Evolutionary conservation across 2,329 filamentous ascomycete genomes (phyloP).

Genomic region (Echinosphaeria canescens): DNA sequence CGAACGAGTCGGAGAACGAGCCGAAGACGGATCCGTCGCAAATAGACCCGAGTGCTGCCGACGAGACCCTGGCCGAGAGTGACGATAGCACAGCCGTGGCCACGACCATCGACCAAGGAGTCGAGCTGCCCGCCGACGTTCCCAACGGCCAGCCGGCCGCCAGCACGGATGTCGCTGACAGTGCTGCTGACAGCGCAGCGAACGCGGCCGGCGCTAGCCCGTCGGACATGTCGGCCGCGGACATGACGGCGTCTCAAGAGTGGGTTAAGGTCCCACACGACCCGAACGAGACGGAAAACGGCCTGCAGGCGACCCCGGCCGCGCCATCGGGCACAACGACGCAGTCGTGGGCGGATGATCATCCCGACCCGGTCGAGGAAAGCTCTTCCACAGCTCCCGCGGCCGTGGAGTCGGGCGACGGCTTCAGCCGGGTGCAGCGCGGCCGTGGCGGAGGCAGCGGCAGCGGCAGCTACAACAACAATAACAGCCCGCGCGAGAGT

Average conservation of each 20-base stretch:
- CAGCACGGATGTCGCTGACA: slow-evolving; percentile 24
- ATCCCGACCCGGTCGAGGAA: slow-evolving; percentile 28
- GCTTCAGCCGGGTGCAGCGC: slow-evolving; percentile 51
- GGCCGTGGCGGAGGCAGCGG: too few species aligned
- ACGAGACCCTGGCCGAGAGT: slow-evolving; percentile 48
- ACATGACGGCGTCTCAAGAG: slow-evolving; percentile 31
- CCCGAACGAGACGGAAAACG: slow-evolving; percentile 51
- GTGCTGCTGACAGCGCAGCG: slow-evolving; percentile 26
- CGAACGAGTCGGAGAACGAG: slow-evolving; percentile 7
- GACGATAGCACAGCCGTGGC: slow-evolving; percentile 22
- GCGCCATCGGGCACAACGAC: slow-evolving; percentile 24
- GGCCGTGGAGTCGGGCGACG: slow-evolving; percentile 28
- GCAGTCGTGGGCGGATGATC: slow-evolving; percentile 69
- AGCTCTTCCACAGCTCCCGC: slow-evolving; percentile 17
- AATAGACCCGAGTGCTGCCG: slow-evolving; percentile 44
- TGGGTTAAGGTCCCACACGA: slow-evolving; percentile 63
- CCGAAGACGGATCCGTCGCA: slow-evolving; percentile 11
- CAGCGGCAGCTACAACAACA: too few species aligned
- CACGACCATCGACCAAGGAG: slow-evolving; percentile 13
- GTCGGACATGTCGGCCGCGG: slow-evolving; percentile 32
- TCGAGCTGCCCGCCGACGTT: background rate
- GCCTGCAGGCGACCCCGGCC: slow-evolving; percentile 36
- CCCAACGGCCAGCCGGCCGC: slow-evolving; percentile 7
- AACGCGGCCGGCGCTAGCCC: slow-evolving; percentile 42
- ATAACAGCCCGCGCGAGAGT: too few species aligned